Evolutionary conservation across 768 basidiomycete genomes (phyloP), one percentile per base, ranked within the genome.

Genomic region (Boletus bicolor): DNA sequence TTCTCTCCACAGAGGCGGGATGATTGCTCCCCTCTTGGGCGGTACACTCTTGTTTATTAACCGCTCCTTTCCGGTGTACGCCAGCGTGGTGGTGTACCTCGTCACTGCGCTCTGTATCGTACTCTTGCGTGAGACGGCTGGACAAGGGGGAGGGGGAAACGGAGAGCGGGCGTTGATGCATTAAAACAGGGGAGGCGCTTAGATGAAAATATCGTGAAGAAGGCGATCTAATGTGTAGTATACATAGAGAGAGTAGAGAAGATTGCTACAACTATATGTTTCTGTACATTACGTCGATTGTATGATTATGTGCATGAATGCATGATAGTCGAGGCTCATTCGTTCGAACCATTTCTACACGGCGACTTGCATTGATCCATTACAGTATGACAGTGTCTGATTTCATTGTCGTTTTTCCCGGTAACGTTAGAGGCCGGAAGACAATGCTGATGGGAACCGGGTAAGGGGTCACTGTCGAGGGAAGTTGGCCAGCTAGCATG

Each of bases 21-120:
- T 94, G 86, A 85, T 91, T 32, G 92, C 91, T 0, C 92, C 92
- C 1, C 77, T 93, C 36, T 70, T 89, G 6, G 92, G 92, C 1
- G 92, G 92, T 0, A 67, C 74, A 21, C 79, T 94, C 5, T 77
- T 94, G 36, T 79, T 81, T 68, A 73, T 92, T 44, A 75, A 85
- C 64, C 76, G 79, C 8, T 79, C 87, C 1, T 76, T 91, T 50
- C 91, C 91, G 0, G 89, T 93, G 26, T 91, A 90, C 59, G 78
- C 81, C 41, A 89, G 89, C 68, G 82, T 85, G 49, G 79, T 74
- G 4, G 76, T 86, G 34, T 91, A 92, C 67, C 61, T 79, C 37
- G 56, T 86, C 53, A 84, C 87, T 30, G 86, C 83, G 5, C 55
- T 78, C 9, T 89, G 81, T 62, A 82, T 90, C 10, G 66, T 90